Evolutionary conservation across 192 early-diverging fungal genomes (phyloP).

Genomic region (Allomyces arbusculus): DNA sequence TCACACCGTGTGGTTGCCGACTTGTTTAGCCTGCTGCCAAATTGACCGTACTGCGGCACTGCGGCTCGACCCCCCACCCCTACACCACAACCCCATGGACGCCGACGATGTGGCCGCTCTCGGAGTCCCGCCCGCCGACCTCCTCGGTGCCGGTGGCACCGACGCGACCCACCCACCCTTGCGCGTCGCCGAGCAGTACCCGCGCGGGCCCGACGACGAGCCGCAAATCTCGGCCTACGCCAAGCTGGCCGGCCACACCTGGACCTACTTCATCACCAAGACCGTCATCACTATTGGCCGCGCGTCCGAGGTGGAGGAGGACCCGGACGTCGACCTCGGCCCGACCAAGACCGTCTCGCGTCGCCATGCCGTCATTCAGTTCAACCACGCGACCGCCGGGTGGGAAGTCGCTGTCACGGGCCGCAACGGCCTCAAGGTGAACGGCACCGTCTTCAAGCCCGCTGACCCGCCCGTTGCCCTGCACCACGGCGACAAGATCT

Average conservation of each 20-base stretch:
- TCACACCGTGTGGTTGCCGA: no score
- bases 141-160: no score
- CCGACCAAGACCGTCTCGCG: conserved; percentile 67
- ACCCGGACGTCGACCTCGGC: conserved; percentile 73
- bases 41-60: no score
- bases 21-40: no score
- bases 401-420: conserved; percentile 76
- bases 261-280: conserved; percentile 69
- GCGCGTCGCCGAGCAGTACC: no score
- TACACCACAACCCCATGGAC: no score
- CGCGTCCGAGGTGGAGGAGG: conserved; percentile 32
- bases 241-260: conserved; percentile 63
- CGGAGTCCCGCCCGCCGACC: no score
- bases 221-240: conserved; percentile 69
- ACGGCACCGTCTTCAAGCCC: conserved; percentile 19
- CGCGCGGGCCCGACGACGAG: conserved; percentile 6
- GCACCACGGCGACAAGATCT: no score
- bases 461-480: no score
- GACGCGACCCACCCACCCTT: no score
- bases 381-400: conserved; percentile 55
- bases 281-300: conserved; percentile 60
- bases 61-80: no score
- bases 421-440: conserved; percentile 75
- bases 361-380: conserved; percentile 62
- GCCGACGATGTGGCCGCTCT: no score